These are phyloP conservation scores for Penicillium hesseltinei DNA, from an alignment of 2,329 filamentous ascomycete genomes.

Conservation along the genomic window DNA sequence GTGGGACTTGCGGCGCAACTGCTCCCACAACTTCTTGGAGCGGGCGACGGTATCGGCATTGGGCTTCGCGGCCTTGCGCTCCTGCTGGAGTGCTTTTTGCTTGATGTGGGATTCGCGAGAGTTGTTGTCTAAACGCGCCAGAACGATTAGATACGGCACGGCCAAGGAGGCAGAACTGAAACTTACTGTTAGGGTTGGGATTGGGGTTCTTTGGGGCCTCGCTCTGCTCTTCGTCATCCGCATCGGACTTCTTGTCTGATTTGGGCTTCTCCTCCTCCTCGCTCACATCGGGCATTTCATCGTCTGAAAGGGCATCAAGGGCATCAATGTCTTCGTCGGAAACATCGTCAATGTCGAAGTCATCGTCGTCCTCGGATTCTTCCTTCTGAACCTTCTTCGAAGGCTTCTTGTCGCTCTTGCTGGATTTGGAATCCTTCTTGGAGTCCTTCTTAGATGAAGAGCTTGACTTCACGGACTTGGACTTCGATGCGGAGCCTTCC, in stretches of 20 bases:
- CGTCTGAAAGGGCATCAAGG: slow-evolving; percentile 21
- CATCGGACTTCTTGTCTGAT: slow-evolving; percentile 11
- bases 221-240: neutral
- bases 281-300: slow-evolving; percentile 44
- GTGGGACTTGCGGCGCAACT: slow-evolving; percentile 86
- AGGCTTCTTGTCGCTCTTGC: slow-evolving; percentile 35
- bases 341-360: slow-evolving; percentile 57
- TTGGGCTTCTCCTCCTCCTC: slow-evolving; percentile 37
- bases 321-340: slow-evolving; percentile 36
- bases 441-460: slow-evolving; percentile 13
- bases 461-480: slow-evolving; percentile 27
- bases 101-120: slow-evolving; percentile 86
- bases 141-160: slow-evolving; percentile 9
- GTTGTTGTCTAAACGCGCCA: slow-evolving; percentile 50
- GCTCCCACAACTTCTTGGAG: slow-evolving; percentile 97
- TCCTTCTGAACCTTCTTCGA: slow-evolving; percentile 37
- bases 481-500: slow-evolving; percentile 27
- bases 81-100: slow-evolving; percentile 82
- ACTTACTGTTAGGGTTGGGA: slow-evolving; percentile 29
- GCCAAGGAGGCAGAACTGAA: slow-evolving; percentile 19
- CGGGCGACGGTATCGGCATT: slow-evolving; percentile 84
- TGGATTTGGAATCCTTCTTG: slow-evolving; percentile 33
- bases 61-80: slow-evolving; percentile 89
- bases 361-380: slow-evolving; percentile 48
- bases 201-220: slow-evolving; percentile 12